Evolutionary conservation across 2,329 filamentous ascomycete genomes (phyloP).

Genomic region (Phaeosphaeria sp.): DNA sequence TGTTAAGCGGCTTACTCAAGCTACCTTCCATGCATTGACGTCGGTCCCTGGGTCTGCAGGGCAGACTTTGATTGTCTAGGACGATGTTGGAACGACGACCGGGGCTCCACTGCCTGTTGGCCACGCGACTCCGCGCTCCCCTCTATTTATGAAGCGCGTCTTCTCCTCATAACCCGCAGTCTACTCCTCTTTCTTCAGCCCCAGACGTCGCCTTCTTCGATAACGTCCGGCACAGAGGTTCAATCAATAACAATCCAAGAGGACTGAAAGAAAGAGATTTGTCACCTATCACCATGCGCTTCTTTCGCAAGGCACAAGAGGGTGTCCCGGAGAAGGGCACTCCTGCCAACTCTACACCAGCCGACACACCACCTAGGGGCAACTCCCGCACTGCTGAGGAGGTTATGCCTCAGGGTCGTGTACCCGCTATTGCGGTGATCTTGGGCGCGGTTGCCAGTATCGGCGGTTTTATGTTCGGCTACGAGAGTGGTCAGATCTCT

Average conservation of each 20-base stretch:
- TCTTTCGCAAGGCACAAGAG: constrained; percentile 26
- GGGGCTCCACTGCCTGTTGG: constrained; percentile 29
- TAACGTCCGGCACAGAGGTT: neutral
- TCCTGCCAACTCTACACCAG: constrained; percentile 30
- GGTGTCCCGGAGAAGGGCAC: constrained; percentile 33
- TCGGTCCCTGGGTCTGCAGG: constrained; percentile 12
- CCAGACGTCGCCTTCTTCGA: neutral
- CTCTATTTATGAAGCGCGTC: constrained; percentile 24
- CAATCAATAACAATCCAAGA: neutral
- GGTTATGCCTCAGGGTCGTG: constrained; percentile 27
- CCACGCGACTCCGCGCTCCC: constrained; percentile 22
- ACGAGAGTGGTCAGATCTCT: constrained; percentile 21
- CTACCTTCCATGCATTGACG: constrained; percentile 12
- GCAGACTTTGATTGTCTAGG: constrained; percentile 21
- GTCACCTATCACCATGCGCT: constrained; percentile 24
- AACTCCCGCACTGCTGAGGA: constrained; percentile 22
- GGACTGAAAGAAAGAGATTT: neutral
- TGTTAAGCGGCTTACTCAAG: constrained; percentile 25
- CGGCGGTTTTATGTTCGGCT: constrained; percentile 42
- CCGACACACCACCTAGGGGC: constrained; percentile 31
- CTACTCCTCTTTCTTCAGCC: constrained; percentile 14
- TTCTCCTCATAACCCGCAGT: constrained; percentile 29
- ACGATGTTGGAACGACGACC: constrained; percentile 22
- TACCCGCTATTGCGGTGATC: constrained; percentile 36
- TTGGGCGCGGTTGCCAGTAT: constrained; percentile 43